Evolutionary conservation across 2,329 filamentous ascomycete genomes (phyloP).

Genomic region (Teratosphaeria pseudoeucalypti): DNA sequence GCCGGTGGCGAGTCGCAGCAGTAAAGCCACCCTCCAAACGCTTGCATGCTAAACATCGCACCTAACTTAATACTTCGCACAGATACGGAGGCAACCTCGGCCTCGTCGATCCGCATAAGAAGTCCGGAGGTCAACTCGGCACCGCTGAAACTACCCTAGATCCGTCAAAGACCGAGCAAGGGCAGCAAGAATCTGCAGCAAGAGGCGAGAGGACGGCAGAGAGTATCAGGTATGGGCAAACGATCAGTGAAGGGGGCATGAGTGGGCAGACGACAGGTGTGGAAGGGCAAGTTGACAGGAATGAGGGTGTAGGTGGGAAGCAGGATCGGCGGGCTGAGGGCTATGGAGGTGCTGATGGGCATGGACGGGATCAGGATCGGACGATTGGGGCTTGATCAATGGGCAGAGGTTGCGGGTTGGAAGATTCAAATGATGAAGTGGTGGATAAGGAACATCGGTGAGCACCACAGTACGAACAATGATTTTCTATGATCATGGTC

Average conservation of each 20-base stretch:
- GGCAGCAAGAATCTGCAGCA: constrained; percentile 25
- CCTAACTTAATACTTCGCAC: not conserved
- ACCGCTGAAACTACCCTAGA: constrained; percentile 21
- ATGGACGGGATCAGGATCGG: constrained; percentile 31
- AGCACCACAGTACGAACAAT: not conserved
- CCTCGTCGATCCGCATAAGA: constrained; percentile 40
- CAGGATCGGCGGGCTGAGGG: constrained; percentile 27
- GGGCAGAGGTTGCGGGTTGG: not conserved
- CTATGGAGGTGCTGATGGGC: constrained; percentile 21
- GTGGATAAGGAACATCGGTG: not conserved
- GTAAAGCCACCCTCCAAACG: constrained; percentile 25
- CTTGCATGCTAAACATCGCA: not conserved
- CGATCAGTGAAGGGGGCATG: constrained; percentile 39
- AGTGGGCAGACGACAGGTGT: not conserved
- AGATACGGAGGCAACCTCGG: constrained; percentile 50
- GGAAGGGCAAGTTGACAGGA: not conserved
- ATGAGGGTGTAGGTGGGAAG: not conserved
- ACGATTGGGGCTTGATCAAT: constrained; percentile 38
- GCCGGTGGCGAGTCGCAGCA: constrained; percentile 42
- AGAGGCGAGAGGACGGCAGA: constrained; percentile 38
- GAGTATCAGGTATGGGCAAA: constrained; percentile 47
- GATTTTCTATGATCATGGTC: not conserved
- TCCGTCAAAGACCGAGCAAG: constrained; percentile 17
- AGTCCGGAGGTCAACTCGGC: constrained; percentile 48
- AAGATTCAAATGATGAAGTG: not conserved